Base-by-base conservation (phyloP, 2,329 filamentous ascomycete genomes). In the Beauveria brongniartii region DNA sequence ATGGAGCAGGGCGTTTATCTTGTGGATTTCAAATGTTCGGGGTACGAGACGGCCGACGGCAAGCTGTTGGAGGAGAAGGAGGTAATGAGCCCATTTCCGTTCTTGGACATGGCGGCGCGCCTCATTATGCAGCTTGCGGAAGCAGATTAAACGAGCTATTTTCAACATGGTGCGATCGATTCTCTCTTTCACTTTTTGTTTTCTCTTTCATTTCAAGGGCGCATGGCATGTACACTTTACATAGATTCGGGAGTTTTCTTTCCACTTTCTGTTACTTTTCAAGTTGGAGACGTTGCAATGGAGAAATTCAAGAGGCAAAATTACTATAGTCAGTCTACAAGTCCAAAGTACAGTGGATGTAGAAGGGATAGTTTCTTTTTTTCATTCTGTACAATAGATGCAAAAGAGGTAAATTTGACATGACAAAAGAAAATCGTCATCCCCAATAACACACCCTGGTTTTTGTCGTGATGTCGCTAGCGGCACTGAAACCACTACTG, bases 21-120 rank as follows among this genome's bases (percentile, higher is more conserved):
- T 64, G 94, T 99, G 54, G 94, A 99, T 73, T 99, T 99, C 80
- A 97, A 97, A 73, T 97, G 93, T 73, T 92, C 94, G 16, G 94
- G 94, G 22, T 99, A 99, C 75, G 94, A 99, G 77, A 91, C 82
- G 52, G 70, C 79, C 14, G 80, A 94, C 60, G 88, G 93, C 54
- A 85, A 88, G 65, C 78, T 88, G 55, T 78, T 92, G 55, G 91
- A 94, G 69, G 92, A 97, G 76, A 97, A 97, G 81, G 90, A 96
- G 69, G 91, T 96, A 64, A 93, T 91, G 50, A 95, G 90, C 71
- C 92, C 94, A 30, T 97, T 96, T 74, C 93, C 94, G 4, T 97
- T 97, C 77, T 80, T 97, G 69, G 93, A 97, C 75, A 89, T 97
- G 74, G 92, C 93, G 34, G 92, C 91, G 66, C 88, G 88, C 75